Percentiles rank a stretch among this genome's conserved stretches.
Conservation (phyloP, 2,329 filamentous ascomycete genomes). For the Conoideocrella luteorostrata region DNA sequence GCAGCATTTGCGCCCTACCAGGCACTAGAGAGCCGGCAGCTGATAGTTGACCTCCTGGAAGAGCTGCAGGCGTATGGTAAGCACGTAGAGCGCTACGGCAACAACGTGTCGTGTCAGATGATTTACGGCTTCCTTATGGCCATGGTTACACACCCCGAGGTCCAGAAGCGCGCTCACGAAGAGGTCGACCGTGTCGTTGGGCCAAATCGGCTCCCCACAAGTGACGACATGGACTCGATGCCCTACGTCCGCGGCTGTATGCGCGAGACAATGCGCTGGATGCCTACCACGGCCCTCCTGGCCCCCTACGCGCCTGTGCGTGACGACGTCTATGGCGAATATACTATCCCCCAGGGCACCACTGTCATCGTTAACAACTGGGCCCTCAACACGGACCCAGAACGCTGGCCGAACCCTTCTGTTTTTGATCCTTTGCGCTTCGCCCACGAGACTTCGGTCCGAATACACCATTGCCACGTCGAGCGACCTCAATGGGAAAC, state of each 20-base stretch:
- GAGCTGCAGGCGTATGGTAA: no score
- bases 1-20: no score
- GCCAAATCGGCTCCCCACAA: background rate
- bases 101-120: no score
- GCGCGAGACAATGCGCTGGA: background rate
- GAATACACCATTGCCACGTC: no score
- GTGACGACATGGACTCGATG: background rate
- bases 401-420: background rate
- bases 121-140: background rate
- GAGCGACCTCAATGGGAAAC: no score
- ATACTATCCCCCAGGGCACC: background rate
- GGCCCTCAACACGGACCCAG: background rate
- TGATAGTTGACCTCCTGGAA: no score
- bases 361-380: background rate
- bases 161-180: background rate
- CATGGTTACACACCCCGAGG: background rate
- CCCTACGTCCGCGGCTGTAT: background rate
- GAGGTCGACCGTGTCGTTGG: conserved; percentile 3
- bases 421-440: background rate
- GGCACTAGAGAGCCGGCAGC: no score
- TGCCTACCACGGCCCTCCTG: background rate
- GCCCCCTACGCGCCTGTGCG: background rate
- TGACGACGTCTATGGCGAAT: background rate
- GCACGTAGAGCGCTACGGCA: no score
- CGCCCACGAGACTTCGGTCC: no score